Base-by-base conservation (phyloP, 2,329 filamentous ascomycete genomes). In the Daldinia eschscholtzii region DNA sequence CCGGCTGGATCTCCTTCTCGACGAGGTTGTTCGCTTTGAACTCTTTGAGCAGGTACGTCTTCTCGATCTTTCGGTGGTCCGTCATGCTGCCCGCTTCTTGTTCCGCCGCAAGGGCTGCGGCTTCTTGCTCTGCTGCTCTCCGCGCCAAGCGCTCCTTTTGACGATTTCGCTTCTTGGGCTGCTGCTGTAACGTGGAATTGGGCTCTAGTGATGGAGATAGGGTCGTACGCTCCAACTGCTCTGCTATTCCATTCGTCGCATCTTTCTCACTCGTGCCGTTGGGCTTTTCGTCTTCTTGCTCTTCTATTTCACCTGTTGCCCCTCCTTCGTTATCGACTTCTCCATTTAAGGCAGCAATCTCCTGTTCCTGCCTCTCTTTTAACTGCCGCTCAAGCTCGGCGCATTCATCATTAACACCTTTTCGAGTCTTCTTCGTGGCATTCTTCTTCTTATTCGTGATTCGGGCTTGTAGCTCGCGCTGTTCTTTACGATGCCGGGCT, bases 391-490 rank as follows among this genome's bases (percentile, higher is more conserved):
- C 92, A 71, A 93, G 83, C 60, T 87, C 84, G 67, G 91, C 91
- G 73, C 93, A 93, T 78, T 95, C 92, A 59, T 91, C 86, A 44
- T 92, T 93, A 76, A 95, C 84, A 30, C 91, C 90, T 79, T 91
- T 93, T 76, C 83, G 88, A 74, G 86, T 94, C 88, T 89, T 93
- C 82, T 98, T 99, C 53, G 92, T 97, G 15, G 96, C 94, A 74
- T 92, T 91, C 85, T 98, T 98, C 86, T 98, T 99, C 86, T 98
- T 98, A 82, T 92, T 94, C 4, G 93, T 98, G 76, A 97, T 90
- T 67, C 91, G 90, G 57, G 89, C 87, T 79, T 97, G 93, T 28
- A 99, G 86, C 68, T 98, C 95, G 74, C 90, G 91, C 79, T 92
- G 90, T 82, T 99, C 95, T 80, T 93, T 96, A 75, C 93, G 90